Evolutionary conservation across 495 filamentous ascomycete species (phyloP).

Genomic region (Aspergillus homomorphus): DNA sequence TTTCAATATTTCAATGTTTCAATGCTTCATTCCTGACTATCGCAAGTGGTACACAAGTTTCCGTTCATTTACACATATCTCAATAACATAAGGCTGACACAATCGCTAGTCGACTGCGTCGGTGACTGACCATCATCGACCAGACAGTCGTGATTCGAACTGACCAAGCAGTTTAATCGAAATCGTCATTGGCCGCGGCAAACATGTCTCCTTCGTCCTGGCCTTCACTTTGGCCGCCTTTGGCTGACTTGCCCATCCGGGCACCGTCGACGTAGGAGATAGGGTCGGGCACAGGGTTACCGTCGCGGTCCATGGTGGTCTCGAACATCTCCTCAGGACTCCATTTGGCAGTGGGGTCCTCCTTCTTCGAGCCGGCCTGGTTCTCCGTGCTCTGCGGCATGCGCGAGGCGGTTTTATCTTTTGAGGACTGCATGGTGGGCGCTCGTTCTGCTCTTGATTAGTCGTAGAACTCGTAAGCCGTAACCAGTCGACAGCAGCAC

Average conservation of each 20-base stretch:
- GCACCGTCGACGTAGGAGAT: slow-evolving; percentile 22
- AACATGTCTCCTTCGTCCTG: slow-evolving; percentile 28
- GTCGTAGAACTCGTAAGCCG: not conserved
- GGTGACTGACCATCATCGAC: not conserved
- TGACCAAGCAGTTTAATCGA: slow-evolving; percentile 28
- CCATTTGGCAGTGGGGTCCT: slow-evolving; percentile 17
- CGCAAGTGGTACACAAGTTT: not conserved
- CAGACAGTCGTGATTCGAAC: not conserved
- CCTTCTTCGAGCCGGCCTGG: slow-evolving; percentile 1
- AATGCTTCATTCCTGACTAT: not conserved
- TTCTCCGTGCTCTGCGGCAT: not conserved
- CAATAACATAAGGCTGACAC: not conserved
- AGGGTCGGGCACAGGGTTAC: slow-evolving; percentile 36
- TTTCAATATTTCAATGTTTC: not conserved
- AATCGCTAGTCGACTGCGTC: not conserved
- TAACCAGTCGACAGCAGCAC: not conserved
- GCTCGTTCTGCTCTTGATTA: not conserved
- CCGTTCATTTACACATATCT: not conserved
- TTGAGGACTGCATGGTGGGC: slow-evolving; percentile 14
- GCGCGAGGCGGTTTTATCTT: slow-evolving; percentile 4
- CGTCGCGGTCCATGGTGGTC: slow-evolving; percentile 26
- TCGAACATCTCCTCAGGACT: slow-evolving; percentile 30
- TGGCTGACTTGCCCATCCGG: slow-evolving; percentile 16
- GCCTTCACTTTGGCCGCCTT: slow-evolving; percentile 9
- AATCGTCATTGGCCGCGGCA: slow-evolving; percentile 33